Evolutionary conservation across 768 basidiomycete genomes (phyloP).

Genomic region (Wakefieldia striispora): DNA sequence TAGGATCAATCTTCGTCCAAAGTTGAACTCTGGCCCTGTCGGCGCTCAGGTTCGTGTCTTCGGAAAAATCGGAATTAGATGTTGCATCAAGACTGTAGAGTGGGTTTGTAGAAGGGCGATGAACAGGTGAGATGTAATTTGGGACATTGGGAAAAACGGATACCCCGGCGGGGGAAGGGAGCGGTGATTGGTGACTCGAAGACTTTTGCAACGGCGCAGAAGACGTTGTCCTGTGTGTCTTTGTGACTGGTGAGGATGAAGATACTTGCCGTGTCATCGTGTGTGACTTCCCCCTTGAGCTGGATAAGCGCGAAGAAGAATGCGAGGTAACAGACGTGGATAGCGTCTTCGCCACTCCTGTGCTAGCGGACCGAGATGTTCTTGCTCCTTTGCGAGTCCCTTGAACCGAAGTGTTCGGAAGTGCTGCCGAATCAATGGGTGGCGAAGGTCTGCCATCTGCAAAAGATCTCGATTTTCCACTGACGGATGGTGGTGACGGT

Average conservation of each 20-base stretch:
- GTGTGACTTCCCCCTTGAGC: slow-evolving; percentile 17
- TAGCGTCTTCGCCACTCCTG: slow-evolving; percentile 17
- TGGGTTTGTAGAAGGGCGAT: slow-evolving; percentile 84
- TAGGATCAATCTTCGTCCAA: slow-evolving; percentile 48
- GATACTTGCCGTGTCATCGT: slow-evolving; percentile 15
- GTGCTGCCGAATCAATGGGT: neutral
- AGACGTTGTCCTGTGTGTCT: slow-evolving; percentile 22
- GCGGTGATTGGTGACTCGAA: slow-evolving; percentile 23
- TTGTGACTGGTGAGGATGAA: slow-evolving; percentile 15
- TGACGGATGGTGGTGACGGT: slow-evolving; percentile 28
- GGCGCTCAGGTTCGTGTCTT: slow-evolving; percentile 52
- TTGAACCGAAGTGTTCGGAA: slow-evolving; percentile 3
- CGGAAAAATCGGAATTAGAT: slow-evolving; percentile 50
- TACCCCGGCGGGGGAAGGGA: slow-evolving; percentile 14
- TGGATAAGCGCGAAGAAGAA: slow-evolving; percentile 9
- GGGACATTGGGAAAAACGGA: slow-evolving; percentile 35
- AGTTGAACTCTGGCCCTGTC: slow-evolving; percentile 54
- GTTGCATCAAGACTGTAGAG: slow-evolving; percentile 59
- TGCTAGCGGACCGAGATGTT: slow-evolving; percentile 13
- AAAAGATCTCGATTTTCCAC: slow-evolving; percentile 20
- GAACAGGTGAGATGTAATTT: slow-evolving; percentile 76
- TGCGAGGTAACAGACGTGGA: slow-evolving; percentile 6
- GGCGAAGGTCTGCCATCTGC: slow-evolving; percentile 27
- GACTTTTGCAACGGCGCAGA: slow-evolving; percentile 27
- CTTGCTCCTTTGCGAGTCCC: slow-evolving; percentile 13